Evolutionary conservation across 495 filamentous ascomycete species (phyloP).

Genomic region (Trichoderma parareesei): DNA sequence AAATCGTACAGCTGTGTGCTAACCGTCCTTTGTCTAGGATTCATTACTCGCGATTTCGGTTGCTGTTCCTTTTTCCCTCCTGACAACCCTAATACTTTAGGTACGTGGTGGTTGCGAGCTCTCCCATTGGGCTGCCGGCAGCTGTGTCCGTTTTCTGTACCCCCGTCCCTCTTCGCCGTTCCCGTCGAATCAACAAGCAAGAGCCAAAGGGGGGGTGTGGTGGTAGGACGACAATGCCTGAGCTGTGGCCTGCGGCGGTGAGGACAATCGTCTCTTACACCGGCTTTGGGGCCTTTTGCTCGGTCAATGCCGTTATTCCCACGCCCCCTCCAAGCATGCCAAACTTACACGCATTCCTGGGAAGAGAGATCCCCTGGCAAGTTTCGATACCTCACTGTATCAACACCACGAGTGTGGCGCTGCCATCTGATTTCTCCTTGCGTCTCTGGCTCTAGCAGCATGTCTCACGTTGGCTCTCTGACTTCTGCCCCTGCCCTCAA

Average conservation of each 20-base stretch:
- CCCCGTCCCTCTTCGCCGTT: slow-evolving; percentile 4
- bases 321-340: background rate
- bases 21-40: background rate
- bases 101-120: slow-evolving; percentile 4
- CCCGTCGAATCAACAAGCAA: slow-evolving; percentile 5
- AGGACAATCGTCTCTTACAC: slow-evolving; percentile 4
- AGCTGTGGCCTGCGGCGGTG: slow-evolving; percentile 2
- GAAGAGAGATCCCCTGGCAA: background rate
- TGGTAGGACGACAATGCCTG: background rate
- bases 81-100: background rate
- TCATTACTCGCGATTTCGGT: background rate
- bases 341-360: background rate
- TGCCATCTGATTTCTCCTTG: slow-evolving; percentile 6
- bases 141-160: background rate
- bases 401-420: slow-evolving; percentile 8
- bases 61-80: background rate
- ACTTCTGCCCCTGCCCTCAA: background rate
- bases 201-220: background rate
- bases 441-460: background rate
- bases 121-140: background rate
- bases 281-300: background rate
- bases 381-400: background rate
- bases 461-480: background rate
- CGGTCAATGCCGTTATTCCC: background rate
- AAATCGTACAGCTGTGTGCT: background rate